Evolutionary conservation across 2,329 filamentous ascomycete genomes (phyloP).

Genomic region (Talaromyces islandicus): DNA sequence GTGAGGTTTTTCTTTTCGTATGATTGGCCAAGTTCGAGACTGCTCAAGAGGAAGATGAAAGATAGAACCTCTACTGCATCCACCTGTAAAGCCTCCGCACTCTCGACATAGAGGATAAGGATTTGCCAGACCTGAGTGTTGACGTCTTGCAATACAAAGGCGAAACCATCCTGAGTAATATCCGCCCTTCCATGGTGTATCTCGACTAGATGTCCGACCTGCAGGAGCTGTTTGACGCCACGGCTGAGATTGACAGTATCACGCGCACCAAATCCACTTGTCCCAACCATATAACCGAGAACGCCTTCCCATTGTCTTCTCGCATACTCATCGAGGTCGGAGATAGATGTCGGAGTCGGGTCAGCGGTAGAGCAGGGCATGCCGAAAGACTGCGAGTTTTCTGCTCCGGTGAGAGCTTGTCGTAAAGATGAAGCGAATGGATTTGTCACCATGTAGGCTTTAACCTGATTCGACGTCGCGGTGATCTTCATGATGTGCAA

Average conservation of each 20-base stretch:
- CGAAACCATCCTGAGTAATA: constrained; percentile 91
- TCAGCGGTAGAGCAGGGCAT: constrained; percentile 66
- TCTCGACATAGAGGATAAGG: constrained; percentile 85
- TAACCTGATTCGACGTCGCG: constrained; percentile 53
- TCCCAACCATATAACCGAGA: constrained; percentile 82
- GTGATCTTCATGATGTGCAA: constrained; percentile 79
- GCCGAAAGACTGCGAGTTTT: constrained; percentile 81
- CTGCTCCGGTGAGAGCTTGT: constrained; percentile 80
- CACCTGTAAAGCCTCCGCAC: constrained; percentile 67
- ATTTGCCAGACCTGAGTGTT: constrained; percentile 97
- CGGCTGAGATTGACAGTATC: constrained; percentile 54
- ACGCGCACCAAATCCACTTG: constrained; percentile 41
- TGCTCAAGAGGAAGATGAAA: constrained; percentile 93
- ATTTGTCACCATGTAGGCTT: constrained; percentile 69
- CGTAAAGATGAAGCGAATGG: constrained; percentile 81
- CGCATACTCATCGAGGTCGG: constrained; percentile 78
- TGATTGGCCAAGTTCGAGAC: constrained; percentile 81
- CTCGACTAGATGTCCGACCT: constrained; percentile 75
- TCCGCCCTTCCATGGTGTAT: constrained; percentile 50
- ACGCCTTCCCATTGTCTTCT: constrained; percentile 92
- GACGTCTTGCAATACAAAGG: constrained; percentile 87
- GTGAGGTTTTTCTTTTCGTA: constrained; percentile 85
- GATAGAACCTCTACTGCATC: constrained; percentile 90
- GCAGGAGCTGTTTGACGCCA: constrained; percentile 77
- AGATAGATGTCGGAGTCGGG: constrained; percentile 58